phyloP scores from a whole-genome alignment of 2,329 filamentous ascomycete species.

The Colletotrichum spaethianum region DNA sequence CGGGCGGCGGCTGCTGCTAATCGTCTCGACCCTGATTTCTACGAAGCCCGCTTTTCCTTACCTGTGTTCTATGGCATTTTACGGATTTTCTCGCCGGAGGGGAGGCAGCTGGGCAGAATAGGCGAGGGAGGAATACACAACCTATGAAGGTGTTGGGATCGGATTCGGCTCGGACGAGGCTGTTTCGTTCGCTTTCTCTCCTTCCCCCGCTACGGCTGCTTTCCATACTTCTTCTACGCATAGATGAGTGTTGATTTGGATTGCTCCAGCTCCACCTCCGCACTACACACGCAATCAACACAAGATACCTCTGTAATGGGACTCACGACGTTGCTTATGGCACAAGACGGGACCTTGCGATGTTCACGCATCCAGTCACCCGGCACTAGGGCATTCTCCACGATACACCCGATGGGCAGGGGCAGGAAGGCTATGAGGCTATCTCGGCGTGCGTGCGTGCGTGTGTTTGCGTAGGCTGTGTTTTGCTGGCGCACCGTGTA shows the following conservation, averaged over 20 bases:
- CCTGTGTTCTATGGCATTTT: slow-evolving; percentile 41
- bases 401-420: neutral
- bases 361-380: neutral
- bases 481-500: slow-evolving; percentile 31
- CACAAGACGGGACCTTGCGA: neutral
- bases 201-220: slow-evolving; percentile 25
- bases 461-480: slow-evolving; percentile 21
- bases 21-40: slow-evolving; percentile 44
- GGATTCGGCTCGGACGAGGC: slow-evolving; percentile 36
- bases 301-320: slow-evolving; percentile 41
- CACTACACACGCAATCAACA: slow-evolving; percentile 36
- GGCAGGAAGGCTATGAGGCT: slow-evolving; percentile 4
- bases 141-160: slow-evolving; percentile 39
- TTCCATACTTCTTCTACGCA: slow-evolving; percentile 42
- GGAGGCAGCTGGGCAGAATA: slow-evolving; percentile 31
- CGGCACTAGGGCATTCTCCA: neutral
- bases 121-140: slow-evolving; percentile 29
- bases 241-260: slow-evolving; percentile 42
- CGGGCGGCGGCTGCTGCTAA: slow-evolving; percentile 93
- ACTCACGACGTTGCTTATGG: slow-evolving; percentile 29
- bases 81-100: slow-evolving; percentile 41
- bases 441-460: slow-evolving; percentile 8
- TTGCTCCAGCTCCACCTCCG: slow-evolving; percentile 32
- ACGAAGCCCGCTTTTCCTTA: slow-evolving; percentile 38
- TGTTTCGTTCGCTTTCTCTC: slow-evolving; percentile 40